Base-by-base conservation (phyloP, 2,329 filamentous ascomycete species). In the Rhynchosporium agropyri region DNA sequence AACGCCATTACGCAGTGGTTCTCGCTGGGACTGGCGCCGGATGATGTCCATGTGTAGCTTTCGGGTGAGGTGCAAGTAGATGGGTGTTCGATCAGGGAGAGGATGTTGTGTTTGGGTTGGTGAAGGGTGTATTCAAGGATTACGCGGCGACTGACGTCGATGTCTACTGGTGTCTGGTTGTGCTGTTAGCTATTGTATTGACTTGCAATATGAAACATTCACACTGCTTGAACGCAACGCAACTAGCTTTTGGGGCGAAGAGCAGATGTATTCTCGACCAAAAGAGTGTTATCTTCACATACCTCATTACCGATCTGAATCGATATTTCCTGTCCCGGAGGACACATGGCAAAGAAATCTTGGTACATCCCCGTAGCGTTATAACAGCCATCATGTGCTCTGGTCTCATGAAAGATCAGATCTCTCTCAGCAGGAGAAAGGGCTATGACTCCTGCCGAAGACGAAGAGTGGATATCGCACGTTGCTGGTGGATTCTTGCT, bases 321-420 rank as follows among this genome's bases (percentile, higher is more conserved):
- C 0, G 43, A 51, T 6, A 57, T 10, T 31, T 45, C 38, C 40
- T 64, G 63, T 3, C 29, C 55, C 29, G 38, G 10, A n/a, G 63
- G 56, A 50, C 49, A 62, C 15, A 62, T 8, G 0, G 26, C 12
- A 31, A 64, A 58, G 29, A 62, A 59, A 29, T 58, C 15, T 33
- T 61, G 48, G 9, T 49, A 64, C 8, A 64, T 45, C 1, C 29
- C 48, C 26, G 53, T 50, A 4, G 62, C 58, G 15, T 58, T 58
- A 53, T 61, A 61, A 5, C 58, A 64, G 3, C 54, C 58, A 43
- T 61, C 31, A 12, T 64, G 62, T 15, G 46, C 55, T 1, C 43
- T n/a, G 3, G 62, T 40, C 48, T 61, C 53, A n/a, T 64, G 31
- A 48, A 58, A 61, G 6, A 58, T 61, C 5, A 50, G 13, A 12